Base-by-base conservation (phyloP, 139 green algal species). In the Chlamydomonas incerta region DNA sequence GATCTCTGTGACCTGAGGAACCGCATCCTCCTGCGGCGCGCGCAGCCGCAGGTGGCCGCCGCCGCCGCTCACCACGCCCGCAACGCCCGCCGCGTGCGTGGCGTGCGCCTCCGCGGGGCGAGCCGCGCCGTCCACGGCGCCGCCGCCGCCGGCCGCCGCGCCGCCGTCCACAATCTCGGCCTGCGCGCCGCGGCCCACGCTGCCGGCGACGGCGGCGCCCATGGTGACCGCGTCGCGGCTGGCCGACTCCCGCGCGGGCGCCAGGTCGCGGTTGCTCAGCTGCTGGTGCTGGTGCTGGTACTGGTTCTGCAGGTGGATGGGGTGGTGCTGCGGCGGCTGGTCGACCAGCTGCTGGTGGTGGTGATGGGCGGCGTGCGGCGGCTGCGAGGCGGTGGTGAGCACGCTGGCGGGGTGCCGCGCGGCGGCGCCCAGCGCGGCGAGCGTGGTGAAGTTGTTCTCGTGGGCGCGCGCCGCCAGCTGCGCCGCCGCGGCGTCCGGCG, bases 1-100 rank as follows among this genome's bases (percentile, higher is more conserved):
- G 21, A 90, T 90, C 74, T 88, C 87, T 6, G 87, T 90, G 26
- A 88, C 81, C 68, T 90, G 87, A 1, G 87, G 87, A 2, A 90
- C 66, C 5, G 81, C 87, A 15, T 88, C 74, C 20, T 65, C 65
- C 23, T 60, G 65, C 14, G 63, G 58, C 28, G 52, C 63, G 37
- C 66, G 72, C 15, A 71, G 20, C 33, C 24, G 63, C 2, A 81
- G 18, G 79, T 74, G 10, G 72, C 75, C 13, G 72, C 41, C 18
- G 74, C 37, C 35, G 63, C 18, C 46, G 4, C 34, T 58, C 34
- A 35, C 74, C 41, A 8, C 8, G 41, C 41, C 41, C 41, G 6
- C 41, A 8, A 50, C 41, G 8, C 41, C 41, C 41, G 41, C 41
- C 6, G 41, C 41, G 35, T 72, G 74, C 34, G 74, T 72, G 10